Evolutionary conservation across 2,329 filamentous ascomycete genomes (phyloP).

Genomic region (Arthrinium phaeospermum): DNA sequence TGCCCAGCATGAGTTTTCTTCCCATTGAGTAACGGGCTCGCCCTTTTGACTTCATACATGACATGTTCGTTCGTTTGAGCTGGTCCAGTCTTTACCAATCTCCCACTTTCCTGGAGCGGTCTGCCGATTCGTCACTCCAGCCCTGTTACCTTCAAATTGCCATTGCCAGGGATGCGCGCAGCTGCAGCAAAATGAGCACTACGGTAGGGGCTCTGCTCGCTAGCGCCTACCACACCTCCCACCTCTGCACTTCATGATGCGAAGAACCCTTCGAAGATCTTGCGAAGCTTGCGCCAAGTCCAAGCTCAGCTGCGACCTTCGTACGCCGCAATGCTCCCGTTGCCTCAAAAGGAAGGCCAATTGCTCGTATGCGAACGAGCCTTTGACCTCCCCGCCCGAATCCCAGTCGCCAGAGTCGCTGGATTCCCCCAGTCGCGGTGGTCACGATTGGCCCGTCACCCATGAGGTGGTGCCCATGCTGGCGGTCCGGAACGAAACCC

Average conservation of each 20-base stretch:
- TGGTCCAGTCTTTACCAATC: background rate
- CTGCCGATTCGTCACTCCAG: background rate
- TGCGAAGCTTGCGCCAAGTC: slow-evolving; percentile 61
- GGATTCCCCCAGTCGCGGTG: background rate
- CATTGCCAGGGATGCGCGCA: background rate
- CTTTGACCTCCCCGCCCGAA: slow-evolving; percentile 41
- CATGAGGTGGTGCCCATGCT: background rate
- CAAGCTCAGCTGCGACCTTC: slow-evolving; percentile 62
- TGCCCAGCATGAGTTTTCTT: background rate
- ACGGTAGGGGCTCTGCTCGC: slow-evolving; percentile 16
- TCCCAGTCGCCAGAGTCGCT: background rate
- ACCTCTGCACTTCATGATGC: slow-evolving; percentile 45
- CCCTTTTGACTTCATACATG: background rate
- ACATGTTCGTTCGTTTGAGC: background rate
- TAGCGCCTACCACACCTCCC: slow-evolving; percentile 6
- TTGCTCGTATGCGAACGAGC: slow-evolving; percentile 62
- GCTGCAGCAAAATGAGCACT: slow-evolving; percentile 12
- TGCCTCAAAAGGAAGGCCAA: slow-evolving; percentile 53
- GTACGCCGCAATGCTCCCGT: slow-evolving; percentile 59
- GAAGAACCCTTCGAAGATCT: slow-evolving; percentile 60
- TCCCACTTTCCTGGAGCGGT: background rate
- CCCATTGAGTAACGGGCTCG: background rate
- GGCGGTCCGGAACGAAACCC: slow-evolving; percentile 18
- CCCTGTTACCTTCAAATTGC: background rate
- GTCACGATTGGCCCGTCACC: background rate